These are phyloP conservation scores for Phytophthora megakarya DNA, from an alignment of 352 stramenopile genomes.

Conservation along the genomic window DNA sequence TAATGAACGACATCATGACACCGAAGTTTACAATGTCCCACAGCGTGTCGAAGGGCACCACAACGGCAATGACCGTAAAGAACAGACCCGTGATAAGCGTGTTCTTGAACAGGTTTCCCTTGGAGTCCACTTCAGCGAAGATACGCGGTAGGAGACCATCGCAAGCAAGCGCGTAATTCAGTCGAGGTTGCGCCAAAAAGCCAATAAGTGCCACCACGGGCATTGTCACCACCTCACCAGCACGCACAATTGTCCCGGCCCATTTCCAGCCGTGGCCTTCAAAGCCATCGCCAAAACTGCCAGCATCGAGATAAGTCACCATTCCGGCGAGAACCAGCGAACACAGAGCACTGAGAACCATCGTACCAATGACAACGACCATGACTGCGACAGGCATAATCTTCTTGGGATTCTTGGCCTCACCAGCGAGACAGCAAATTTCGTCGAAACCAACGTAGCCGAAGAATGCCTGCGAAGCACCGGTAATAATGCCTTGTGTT, in stretches of 20 bases:
- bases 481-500: conserved; percentile 73
- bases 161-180: conserved; percentile 93
- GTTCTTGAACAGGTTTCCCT: conserved; percentile 83
- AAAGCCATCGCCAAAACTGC: conserved; percentile 59
- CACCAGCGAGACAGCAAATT: conserved; percentile 88
- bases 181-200: conserved; percentile 92
- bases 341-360: conserved; percentile 68
- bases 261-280: conserved; percentile 49
- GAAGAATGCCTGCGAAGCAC: conserved; percentile 91
- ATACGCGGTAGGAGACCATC: conserved; percentile 93
- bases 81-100: conserved; percentile 70
- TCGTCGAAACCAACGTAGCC: conserved; percentile 95
- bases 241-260: conserved; percentile 57
- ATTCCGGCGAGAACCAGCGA: conserved; percentile 89
- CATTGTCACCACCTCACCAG: conserved; percentile 84
- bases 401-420: conserved; percentile 76
- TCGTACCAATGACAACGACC: conserved; percentile 72
- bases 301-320: conserved; percentile 50
- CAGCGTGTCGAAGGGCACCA: conserved; percentile 78
- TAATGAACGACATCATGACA: conserved; percentile 86
- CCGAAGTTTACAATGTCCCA: conserved; percentile 90
- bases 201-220: conserved; percentile 95
- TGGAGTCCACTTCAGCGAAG: conserved; percentile 84
- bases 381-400: conserved; percentile 87
- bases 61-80: conserved; percentile 70